These are phyloP conservation scores for Mesembryanthemum crystallinum DNA, from an alignment of 148 eudicot species.

Conservation along the genomic window DNA sequence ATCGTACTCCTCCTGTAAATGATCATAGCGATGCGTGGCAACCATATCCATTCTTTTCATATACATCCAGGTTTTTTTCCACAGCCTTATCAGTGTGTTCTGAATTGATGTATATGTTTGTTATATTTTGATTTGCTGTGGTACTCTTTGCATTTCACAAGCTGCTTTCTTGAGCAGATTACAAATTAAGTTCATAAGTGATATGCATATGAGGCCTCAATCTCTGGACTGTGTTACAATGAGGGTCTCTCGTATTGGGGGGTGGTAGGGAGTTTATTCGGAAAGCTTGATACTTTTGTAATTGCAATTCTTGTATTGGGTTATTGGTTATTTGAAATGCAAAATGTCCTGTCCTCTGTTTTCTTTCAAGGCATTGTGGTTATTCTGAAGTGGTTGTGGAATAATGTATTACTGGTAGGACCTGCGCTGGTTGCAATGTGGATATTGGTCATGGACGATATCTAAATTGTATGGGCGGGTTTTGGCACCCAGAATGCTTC, in stretches of 20 bases:
- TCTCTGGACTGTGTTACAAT: neutral
- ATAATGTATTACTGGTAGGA: conserved; percentile 35
- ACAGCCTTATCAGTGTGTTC: conserved; percentile 9
- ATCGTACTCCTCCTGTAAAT: conserved; percentile 50
- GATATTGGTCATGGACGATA: conserved; percentile 84
- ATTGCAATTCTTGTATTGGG: no score
- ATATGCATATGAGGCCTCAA: neutral
- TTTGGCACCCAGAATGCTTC: conserved; percentile 97
- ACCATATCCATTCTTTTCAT: conserved; percentile 51
- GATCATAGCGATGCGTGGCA: conserved; percentile 54
- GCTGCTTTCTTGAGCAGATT: neutral
- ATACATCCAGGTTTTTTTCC: conserved; percentile 60
- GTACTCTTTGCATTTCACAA: neutral
- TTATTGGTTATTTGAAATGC: neutral
- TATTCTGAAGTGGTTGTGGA: conserved; percentile 12
- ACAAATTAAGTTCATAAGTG: neutral
- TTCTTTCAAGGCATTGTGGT: conserved; percentile 1
- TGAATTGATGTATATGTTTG: neutral
- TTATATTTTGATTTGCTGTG: neutral
- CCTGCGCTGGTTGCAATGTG: conserved; percentile 76
- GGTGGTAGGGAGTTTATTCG: neutral
- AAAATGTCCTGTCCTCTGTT: neutral
- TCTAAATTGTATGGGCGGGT: conserved; percentile 86
- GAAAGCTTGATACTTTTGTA: neutral
- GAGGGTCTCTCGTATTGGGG: neutral